phyloP scores from a whole-genome alignment of 768 basidiomycete genomes.

The Hypsizygus marmoreus region DNA sequence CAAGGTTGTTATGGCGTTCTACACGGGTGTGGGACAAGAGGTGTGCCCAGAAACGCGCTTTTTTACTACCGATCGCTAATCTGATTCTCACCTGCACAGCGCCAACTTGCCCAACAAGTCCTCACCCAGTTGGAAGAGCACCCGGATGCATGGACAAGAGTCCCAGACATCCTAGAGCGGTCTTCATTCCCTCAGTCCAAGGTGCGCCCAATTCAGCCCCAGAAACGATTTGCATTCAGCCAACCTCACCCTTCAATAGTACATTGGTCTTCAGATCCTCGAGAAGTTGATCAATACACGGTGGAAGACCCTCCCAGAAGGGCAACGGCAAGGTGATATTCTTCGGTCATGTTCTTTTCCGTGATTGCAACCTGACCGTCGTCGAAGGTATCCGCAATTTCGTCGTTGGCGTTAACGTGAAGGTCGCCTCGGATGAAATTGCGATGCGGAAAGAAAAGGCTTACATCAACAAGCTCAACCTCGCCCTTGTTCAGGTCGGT shows the following conservation, averaged over 20 bases:
- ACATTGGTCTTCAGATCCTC: slow-evolving; percentile 94
- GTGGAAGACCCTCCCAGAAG: slow-evolving; percentile 95
- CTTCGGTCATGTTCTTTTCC: neutral
- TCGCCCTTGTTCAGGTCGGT: slow-evolving; percentile 89
- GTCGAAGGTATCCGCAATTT: slow-evolving; percentile 90
- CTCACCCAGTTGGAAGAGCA: slow-evolving; percentile 96
- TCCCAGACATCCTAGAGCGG: slow-evolving; percentile 88
- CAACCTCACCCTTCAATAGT: slow-evolving; percentile 48
- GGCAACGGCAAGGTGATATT: slow-evolving; percentile 80
- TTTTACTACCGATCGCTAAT: slow-evolving; percentile 22
- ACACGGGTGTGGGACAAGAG: slow-evolving; percentile 72
- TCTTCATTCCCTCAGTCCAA: slow-evolving; percentile 87
- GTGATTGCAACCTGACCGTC: neutral
- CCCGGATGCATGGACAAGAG: slow-evolving; percentile 96
- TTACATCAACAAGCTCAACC: slow-evolving; percentile 93
- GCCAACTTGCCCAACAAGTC: slow-evolving; percentile 92
- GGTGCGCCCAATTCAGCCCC: slow-evolving; percentile 38
- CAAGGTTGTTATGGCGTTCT: slow-evolving; percentile 91
- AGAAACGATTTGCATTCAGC: slow-evolving; percentile 15
- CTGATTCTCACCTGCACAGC: slow-evolving; percentile 49
- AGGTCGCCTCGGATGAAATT: slow-evolving; percentile 89
- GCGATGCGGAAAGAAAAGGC: slow-evolving; percentile 91
- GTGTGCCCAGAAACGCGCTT: slow-evolving; percentile 43
- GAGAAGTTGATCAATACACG: slow-evolving; percentile 93
- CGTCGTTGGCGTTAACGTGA: slow-evolving; percentile 89